phyloP scores from a whole-genome alignment of 352 stramenopile species.

The Thraustotheca clavata region DNA sequence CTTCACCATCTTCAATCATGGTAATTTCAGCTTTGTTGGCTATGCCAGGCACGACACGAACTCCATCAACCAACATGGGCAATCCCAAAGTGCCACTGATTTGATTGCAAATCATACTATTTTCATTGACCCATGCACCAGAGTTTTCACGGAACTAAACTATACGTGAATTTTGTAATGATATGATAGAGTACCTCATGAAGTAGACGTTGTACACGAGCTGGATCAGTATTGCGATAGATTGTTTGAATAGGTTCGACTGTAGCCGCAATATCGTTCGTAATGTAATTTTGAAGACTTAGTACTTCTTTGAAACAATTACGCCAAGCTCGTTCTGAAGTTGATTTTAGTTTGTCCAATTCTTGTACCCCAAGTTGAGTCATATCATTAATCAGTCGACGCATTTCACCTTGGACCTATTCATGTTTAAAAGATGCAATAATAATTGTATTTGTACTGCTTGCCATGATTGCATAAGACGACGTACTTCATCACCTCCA shows the following conservation, averaged over 20 bases:
- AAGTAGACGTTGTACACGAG: conserved; percentile 45
- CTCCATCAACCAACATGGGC: background rate
- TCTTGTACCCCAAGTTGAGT: conserved; percentile 75
- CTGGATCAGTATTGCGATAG: conserved; percentile 68
- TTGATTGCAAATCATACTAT: conserved; percentile 71
- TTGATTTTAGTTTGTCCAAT: conserved; percentile 76
- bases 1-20: conserved; percentile 25
- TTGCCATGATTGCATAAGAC: conserved; percentile 75
- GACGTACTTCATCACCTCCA: conserved; percentile 69
- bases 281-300: conserved; percentile 71
- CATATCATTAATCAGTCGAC: conserved; percentile 62
- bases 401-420: conserved; percentile 38
- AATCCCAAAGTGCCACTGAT: conserved; percentile 30
- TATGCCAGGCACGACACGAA: background rate
- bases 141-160: conserved; percentile 79
- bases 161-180: conserved; percentile 47
- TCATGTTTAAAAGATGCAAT: no score
- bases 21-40: background rate
- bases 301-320: conserved; percentile 82
- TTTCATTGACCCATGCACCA: conserved; percentile 78
- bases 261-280: conserved; percentile 74
- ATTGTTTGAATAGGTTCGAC: conserved; percentile 82
- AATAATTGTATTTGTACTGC: no score
- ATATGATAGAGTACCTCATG: conserved; percentile 7
- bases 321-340: conserved; percentile 76